A percentile compares a stretch with the other conserved stretches of the same genome.
Evolutionary conservation across 495 filamentous ascomycete genomes (phyloP).

Genomic region (Penicillium riverlandense): DNA sequence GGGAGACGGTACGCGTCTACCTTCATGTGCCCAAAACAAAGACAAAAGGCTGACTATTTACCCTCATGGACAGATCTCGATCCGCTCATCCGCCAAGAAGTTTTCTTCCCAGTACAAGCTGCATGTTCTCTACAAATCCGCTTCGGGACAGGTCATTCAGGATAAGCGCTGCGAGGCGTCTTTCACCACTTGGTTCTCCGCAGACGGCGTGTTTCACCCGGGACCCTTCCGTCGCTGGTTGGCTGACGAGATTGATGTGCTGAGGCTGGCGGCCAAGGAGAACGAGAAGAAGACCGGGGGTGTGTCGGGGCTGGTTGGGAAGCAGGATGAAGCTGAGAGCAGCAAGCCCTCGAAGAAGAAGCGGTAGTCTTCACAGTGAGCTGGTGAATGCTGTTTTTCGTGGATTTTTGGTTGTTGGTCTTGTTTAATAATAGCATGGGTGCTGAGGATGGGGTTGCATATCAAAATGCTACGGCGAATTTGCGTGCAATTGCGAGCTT

Average conservation of each 20-base stretch:
- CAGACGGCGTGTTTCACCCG: slow-evolving; percentile 71
- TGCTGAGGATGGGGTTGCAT: no score
- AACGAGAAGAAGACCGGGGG: slow-evolving; percentile 38
- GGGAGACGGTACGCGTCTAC: slow-evolving; percentile 39
- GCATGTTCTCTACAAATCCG: slow-evolving; percentile 49
- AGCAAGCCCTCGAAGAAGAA: slow-evolving; percentile 1
- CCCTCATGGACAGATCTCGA: slow-evolving; percentile 45
- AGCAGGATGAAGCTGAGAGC: slow-evolving; percentile 1
- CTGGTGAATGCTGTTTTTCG: neutral
- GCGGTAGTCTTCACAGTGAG: slow-evolving; percentile 1
- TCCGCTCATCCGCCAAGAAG: slow-evolving; percentile 64
- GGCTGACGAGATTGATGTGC: slow-evolving; percentile 56
- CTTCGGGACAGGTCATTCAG: slow-evolving; percentile 33
- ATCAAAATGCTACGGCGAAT: no score
- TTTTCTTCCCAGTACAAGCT: slow-evolving; percentile 73
- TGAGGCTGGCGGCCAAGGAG: slow-evolving; percentile 60
- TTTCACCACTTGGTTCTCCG: slow-evolving; percentile 84
- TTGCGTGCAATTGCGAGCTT: no score
- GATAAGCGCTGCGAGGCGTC: slow-evolving; percentile 53
- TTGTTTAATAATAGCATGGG: no score
- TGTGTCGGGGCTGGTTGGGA: slow-evolving; percentile 9
- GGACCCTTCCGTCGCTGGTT: slow-evolving; percentile 80
- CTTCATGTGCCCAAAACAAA: no score
- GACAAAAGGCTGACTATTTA: no score
- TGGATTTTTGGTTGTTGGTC: slow-evolving; percentile 1